Evolutionary conservation across 2,329 filamentous ascomycete species (phyloP).

Genomic region (Talaromyces sp.): DNA sequence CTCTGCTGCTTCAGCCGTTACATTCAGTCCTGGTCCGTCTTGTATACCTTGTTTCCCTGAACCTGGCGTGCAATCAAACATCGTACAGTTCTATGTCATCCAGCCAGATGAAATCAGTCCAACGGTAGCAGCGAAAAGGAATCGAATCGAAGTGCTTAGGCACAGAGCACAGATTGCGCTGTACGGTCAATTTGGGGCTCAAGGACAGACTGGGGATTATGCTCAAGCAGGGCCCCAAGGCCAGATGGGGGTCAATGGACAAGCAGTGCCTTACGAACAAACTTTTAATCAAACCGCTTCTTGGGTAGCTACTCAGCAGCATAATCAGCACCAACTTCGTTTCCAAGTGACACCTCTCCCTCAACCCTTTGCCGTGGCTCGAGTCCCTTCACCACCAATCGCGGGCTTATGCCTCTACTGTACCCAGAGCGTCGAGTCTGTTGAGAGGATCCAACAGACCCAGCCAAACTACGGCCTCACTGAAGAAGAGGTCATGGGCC

Average conservation of each 20-base stretch:
- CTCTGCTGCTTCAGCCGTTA: background rate
- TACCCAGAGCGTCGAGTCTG: background rate
- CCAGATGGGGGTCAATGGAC: background rate
- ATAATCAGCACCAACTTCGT: background rate
- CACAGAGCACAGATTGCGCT: background rate
- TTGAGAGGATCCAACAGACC: background rate
- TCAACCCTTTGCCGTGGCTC: background rate
- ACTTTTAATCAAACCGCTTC: background rate
- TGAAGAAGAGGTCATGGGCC: background rate
- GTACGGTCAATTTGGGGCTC: background rate
- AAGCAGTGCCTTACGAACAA: background rate
- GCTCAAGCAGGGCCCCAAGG: background rate
- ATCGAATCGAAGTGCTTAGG: background rate
- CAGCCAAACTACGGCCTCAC: background rate
- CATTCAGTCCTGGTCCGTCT: background rate
- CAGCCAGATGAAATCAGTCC: background rate
- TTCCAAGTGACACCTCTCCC: background rate
- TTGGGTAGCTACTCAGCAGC: background rate
- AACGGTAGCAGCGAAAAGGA: background rate
- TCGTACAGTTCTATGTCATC: background rate
- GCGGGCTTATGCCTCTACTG: conserved; percentile 9
- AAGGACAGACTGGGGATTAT: background rate
- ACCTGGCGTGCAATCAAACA: background rate
- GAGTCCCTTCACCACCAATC: background rate
- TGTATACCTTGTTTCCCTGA: background rate